phyloP scores from a whole-genome alignment of 2,329 filamentous ascomycete genomes.

The Colletotrichum kahawae region DNA sequence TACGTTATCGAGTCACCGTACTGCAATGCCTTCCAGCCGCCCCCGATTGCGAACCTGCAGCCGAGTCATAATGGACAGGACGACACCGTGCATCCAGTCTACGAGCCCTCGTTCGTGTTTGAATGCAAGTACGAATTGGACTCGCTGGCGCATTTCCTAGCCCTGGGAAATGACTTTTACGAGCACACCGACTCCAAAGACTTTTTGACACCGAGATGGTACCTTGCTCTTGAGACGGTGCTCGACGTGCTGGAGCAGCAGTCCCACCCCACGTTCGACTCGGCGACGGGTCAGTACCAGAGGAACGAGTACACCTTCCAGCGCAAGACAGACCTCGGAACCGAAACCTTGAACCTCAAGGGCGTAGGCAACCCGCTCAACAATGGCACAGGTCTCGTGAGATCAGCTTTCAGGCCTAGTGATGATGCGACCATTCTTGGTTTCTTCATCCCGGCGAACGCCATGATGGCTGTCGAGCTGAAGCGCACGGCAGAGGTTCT shows the following conservation, averaged over 20 bases:
- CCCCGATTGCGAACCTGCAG: slow-evolving; percentile 77
- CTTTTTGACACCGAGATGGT: slow-evolving; percentile 82
- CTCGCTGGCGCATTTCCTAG: slow-evolving; percentile 89
- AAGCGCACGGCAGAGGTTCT: slow-evolving; percentile 75
- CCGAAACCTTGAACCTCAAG: slow-evolving; percentile 83
- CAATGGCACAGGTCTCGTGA: slow-evolving; percentile 80
- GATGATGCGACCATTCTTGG: slow-evolving; percentile 95
- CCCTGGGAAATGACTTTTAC: slow-evolving; percentile 85
- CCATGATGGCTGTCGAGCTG: slow-evolving; percentile 93
- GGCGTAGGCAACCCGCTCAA: slow-evolving; percentile 94
- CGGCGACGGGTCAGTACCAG: slow-evolving; percentile 65
- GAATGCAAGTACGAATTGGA: slow-evolving; percentile 99
- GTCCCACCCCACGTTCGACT: slow-evolving; percentile 79
- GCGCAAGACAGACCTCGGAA: slow-evolving; percentile 78
- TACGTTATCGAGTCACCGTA: slow-evolving; percentile 95
- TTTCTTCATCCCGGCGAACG: slow-evolving; percentile 94
- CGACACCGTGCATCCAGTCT: slow-evolving; percentile 84
- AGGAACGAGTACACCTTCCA: slow-evolving; percentile 88
- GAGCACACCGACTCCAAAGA: slow-evolving; percentile 77
- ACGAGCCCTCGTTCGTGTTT: slow-evolving; percentile 85
- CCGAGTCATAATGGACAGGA: slow-evolving; percentile 79
- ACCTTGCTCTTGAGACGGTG: slow-evolving; percentile 75
- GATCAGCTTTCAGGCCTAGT: slow-evolving; percentile 91
- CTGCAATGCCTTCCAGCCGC: slow-evolving; percentile 98
- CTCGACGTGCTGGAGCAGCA: slow-evolving; percentile 79